Base-by-base conservation (phyloP, 352 stramenopile genomes). In the Globisporangium orthogonon region DNA sequence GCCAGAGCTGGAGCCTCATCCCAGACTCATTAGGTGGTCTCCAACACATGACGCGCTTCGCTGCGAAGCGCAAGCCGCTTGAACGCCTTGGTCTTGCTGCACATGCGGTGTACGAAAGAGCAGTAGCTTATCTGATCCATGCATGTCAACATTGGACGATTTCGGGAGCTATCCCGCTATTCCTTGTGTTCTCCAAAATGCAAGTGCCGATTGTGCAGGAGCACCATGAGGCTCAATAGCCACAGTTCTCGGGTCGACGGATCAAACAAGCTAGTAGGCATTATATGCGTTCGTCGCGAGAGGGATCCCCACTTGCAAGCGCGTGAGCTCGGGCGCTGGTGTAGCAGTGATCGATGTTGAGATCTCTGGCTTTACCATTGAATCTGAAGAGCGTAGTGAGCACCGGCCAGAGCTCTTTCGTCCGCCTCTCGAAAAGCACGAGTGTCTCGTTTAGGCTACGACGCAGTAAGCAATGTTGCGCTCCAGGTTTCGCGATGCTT, bases 301-400 rank as follows among this genome's bases (percentile, higher is more conserved):
- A 13, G n/a, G 17, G 17, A 30, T 28, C 43, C 7, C 43, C 7
- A 29, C 10, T 18, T 4, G 5, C 17, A n/a, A 5, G 15, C 17
- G 43, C 17, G 17, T 7, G 17, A 9, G 11, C 10, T 9, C 17
- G 43, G 15, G 11, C 17, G 6, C 23, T 48, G 43, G 11, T 13
- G n/a, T 28, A 48, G 43, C 47, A 53, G n/a, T 74, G 23, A 23
- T 23, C 69, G 28, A 74, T 7, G 43, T 63, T 71, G 30, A 74
- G 28, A 10, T 52, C 29, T 5, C 37, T 14, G 1, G 63, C 63
- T 1, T 50, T 30, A 2, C 66, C 54, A 43, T 52, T 63, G 5
- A 74, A 18, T 1, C 28, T 54, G 4, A 71, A 37, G 10, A 71
- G 55, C 30, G 44, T 48, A 30, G 64, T 57, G 4, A 73, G 50